These are phyloP conservation scores for Termitomyces sp. DNA, from an alignment of 768 basidiomycete species.

Conservation along the genomic window DNA sequence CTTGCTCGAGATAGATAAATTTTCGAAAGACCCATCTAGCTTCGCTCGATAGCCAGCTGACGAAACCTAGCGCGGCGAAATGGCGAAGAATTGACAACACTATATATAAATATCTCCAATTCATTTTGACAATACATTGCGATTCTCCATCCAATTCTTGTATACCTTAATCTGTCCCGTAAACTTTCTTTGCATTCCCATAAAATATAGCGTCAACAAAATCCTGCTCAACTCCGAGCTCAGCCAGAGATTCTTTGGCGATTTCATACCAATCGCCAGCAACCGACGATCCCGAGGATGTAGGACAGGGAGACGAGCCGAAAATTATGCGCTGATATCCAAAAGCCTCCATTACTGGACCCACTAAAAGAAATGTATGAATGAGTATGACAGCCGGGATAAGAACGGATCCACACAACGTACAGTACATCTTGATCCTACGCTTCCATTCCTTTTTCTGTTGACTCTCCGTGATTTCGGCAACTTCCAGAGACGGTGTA, in stretches of 20 bases:
- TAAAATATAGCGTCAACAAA: conserved; percentile 74
- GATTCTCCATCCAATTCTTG: background rate
- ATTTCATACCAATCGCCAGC: conserved; percentile 80
- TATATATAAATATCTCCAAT: background rate
- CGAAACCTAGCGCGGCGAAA: too few relatives aligned
- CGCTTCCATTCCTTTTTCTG: conserved; percentile 67
- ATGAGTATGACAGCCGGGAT: conserved; percentile 5
- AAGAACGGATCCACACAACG: conserved; percentile 31
- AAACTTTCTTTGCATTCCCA: conserved; percentile 47
- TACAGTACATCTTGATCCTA: conserved; percentile 83
- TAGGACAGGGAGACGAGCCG: conserved; percentile 70
- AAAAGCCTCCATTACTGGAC: conserved; percentile 82
- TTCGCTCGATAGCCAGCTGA: too few relatives aligned
- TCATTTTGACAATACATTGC: background rate
- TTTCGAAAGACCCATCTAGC: too few relatives aligned
- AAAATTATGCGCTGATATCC: conserved; percentile 82
- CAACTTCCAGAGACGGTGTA: conserved; percentile 35
- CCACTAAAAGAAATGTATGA: conserved; percentile 47
- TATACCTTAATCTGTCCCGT: conserved; percentile 27
- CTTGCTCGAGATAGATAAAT: too few relatives aligned
- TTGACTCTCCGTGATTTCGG: conserved; percentile 41
- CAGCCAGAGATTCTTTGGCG: conserved; percentile 74
- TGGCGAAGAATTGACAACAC: too few relatives aligned
- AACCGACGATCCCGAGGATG: conserved; percentile 43
- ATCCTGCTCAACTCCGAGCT: conserved; percentile 77